Evolutionary conservation across 805 yeast species (phyloP).

Genomic region (Wickerhamiella lipophila): DNA sequence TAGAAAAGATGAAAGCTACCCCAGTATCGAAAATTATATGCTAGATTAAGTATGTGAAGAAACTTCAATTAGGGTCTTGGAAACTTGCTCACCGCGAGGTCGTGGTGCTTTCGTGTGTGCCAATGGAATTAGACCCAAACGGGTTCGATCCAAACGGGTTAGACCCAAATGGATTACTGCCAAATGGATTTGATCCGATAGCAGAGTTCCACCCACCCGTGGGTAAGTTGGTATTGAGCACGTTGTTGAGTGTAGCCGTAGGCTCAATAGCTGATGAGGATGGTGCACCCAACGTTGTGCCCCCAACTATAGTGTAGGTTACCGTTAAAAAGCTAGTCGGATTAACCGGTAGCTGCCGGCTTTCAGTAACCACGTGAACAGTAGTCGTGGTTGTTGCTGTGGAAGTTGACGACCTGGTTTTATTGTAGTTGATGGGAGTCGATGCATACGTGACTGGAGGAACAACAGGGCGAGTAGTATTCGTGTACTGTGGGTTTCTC

Average conservation of each 20-base stretch:
- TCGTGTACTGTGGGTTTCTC: neutral
- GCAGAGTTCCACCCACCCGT: neutral
- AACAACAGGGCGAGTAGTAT: neutral
- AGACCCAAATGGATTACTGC: neutral
- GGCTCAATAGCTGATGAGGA: neutral
- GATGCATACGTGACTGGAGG: no score
- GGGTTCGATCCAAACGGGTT: slow-evolving; percentile 3
- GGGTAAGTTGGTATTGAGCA: neutral
- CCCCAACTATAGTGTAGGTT: neutral
- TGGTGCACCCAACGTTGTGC: neutral
- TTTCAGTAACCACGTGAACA: neutral
- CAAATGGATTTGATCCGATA: neutral
- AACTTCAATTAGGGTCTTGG: no score
- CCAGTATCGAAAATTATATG: no score
- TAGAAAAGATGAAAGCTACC: no score
- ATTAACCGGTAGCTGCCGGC: neutral
- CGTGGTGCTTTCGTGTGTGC: no score
- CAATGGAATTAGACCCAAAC: no score
- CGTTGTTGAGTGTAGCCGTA: neutral
- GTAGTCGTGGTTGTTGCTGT: neutral
- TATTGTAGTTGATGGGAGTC: neutral
- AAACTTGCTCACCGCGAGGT: no score
- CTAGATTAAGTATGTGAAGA: no score
- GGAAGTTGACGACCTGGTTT: neutral
- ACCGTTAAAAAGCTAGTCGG: neutral